Conservation (phyloP, 148 eudicot species). For the Oxyria digyna region DNA sequence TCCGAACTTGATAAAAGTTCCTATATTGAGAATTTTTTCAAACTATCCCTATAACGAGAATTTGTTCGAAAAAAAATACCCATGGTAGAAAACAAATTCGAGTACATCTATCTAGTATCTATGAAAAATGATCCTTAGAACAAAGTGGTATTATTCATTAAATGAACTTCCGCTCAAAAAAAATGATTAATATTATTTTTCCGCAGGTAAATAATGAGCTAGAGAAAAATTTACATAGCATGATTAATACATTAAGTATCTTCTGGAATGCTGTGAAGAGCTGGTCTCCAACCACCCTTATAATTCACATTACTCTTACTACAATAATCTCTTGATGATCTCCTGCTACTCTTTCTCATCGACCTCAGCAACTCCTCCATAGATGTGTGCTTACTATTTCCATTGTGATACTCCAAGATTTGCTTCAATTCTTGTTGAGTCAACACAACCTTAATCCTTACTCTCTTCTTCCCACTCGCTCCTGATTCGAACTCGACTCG, state of each 20-base stretch:
- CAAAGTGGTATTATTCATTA: no score
- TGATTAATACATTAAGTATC: background rate
- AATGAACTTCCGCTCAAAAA: no score
- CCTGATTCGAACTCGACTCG: background rate
- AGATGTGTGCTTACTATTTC: background rate
- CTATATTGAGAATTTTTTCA: no score
- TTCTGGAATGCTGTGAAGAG: constrained; percentile 7
- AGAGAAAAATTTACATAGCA: background rate
- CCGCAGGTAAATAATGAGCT: background rate
- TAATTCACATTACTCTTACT: background rate
- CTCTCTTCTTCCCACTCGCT: background rate
- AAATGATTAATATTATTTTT: background rate
- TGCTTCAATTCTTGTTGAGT: constrained; percentile 7
- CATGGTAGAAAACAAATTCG: no score
- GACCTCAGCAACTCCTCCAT: constrained; percentile 6
- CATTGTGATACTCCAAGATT: constrained; percentile 3
- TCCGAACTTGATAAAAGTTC: no score
- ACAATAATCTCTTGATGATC: background rate
- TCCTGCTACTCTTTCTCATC: background rate
- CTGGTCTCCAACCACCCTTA: constrained; percentile 6
- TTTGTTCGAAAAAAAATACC: no score
- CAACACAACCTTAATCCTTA: constrained; percentile 7
- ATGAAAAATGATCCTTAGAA: no score
- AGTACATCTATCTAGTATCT: no score
- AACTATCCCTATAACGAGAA: no score